phyloP scores from a whole-genome alignment of 2,329 filamentous ascomycete genomes.

The Alternaria sp. region DNA sequence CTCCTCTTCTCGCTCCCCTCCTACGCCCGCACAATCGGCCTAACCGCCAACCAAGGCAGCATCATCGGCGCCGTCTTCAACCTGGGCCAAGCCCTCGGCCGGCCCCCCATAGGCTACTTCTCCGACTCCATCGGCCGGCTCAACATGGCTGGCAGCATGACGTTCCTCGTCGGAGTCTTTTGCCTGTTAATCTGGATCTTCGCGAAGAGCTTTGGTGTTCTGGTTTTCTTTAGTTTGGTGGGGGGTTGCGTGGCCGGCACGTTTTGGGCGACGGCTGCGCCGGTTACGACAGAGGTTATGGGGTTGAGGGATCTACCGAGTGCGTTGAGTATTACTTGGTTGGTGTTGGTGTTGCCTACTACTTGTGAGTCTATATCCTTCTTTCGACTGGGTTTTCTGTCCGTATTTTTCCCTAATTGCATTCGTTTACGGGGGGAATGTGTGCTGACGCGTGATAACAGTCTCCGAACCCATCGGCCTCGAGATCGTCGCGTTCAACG shows the following conservation, averaged over 20 bases:
- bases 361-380: conserved; percentile 57
- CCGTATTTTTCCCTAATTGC: neutral
- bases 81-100: conserved; percentile 68
- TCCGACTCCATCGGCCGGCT: conserved; percentile 73
- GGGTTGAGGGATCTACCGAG: conserved; percentile 72
- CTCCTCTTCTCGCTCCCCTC: conserved; percentile 78
- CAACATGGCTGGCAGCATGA: conserved; percentile 72
- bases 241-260: conserved; percentile 70
- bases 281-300: conserved; percentile 76
- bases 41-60: conserved; percentile 70
- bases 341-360: conserved; percentile 71
- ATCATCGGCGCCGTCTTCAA: conserved; percentile 77
- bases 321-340: conserved; percentile 73
- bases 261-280: conserved; percentile 68
- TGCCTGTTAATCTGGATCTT: conserved; percentile 76
- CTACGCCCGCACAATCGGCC: conserved; percentile 72
- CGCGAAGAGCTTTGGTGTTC: conserved; percentile 69
- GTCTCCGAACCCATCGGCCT: conserved; percentile 63
- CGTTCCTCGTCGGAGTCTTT: conserved; percentile 68
- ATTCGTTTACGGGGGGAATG: neutral
- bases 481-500: conserved; percentile 57
- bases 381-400: neutral
- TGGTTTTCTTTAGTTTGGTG: conserved; percentile 74
- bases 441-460: conserved; percentile 19
- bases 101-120: conserved; percentile 74